Evolutionary conservation across 176 grass and related monocot species (phyloP).

Genomic region (Phoenix dactylifera): DNA sequence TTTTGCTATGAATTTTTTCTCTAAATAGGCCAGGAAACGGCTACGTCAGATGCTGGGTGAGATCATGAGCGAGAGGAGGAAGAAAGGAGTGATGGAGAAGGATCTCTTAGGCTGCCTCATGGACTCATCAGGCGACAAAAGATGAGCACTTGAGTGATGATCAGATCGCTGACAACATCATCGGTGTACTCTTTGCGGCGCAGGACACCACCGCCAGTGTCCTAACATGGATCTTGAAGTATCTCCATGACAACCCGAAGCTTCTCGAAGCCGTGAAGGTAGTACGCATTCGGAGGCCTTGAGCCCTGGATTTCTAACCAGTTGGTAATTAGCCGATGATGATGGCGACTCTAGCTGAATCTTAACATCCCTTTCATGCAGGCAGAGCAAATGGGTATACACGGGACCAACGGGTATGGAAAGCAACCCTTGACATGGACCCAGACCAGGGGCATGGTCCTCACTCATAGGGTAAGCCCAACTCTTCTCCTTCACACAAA

Average conservation of each 20-base stretch:
- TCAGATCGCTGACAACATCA: constrained; percentile 85
- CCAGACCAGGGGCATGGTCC: constrained; percentile 60
- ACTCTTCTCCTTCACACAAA: background rate
- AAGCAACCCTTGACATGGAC: constrained; percentile 57
- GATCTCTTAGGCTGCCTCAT: constrained; percentile 80
- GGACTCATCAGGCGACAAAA: constrained; percentile 30
- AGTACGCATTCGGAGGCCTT: background rate
- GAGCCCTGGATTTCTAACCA: no score
- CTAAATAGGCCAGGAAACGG: constrained; percentile 47
- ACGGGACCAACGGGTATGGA: constrained; percentile 46
- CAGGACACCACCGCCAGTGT: constrained; percentile 97
- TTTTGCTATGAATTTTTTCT: no score
- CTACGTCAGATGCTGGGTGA: constrained; percentile 52
- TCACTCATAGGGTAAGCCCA: constrained; percentile 59
- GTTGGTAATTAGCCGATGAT: no score
- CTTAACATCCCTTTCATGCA: constrained; percentile 8
- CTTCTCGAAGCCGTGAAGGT: constrained; percentile 55
- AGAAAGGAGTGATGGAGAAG: constrained; percentile 16
- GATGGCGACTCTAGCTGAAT: no score
- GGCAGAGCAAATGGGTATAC: constrained; percentile 63
- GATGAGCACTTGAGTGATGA: constrained; percentile 51
- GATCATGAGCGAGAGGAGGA: constrained; percentile 61
- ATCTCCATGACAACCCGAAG: constrained; percentile 72
- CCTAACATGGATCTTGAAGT: constrained; percentile 92
- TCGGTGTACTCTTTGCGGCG: constrained; percentile 90